Evolutionary conservation across 1,284 basidiomycete genomes (phyloP), one percentile per base, ranked within the genome.

Genomic region (Austroboletus rostrupii): DNA sequence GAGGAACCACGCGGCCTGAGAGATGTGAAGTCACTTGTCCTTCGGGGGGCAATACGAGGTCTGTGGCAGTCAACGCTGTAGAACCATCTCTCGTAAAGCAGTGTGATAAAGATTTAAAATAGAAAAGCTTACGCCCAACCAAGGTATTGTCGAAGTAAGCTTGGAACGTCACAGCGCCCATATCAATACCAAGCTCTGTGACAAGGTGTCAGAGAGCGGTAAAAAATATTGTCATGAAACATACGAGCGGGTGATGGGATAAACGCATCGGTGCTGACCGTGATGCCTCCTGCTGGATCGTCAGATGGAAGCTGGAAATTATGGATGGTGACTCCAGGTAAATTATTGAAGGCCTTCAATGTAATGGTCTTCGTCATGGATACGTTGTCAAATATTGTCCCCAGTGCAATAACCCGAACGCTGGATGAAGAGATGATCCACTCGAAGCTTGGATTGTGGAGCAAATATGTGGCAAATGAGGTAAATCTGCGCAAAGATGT

Each of bases 341-440:
- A 68, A 45, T 73, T 74, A 55, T 87, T 83, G 70, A 90, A 90
- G 4, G 85, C 87, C 62, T 80, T 81, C 70, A 91, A 78, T 10
- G 80, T 70, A 46, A 90, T 67, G 8, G 73, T 72, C 70, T 90
- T 90, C 43, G 72, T 75, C 47, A 90, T 72, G 0, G 74, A 72
- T 26, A 90, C 79, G 45, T 80, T 75, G 55, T 84, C 80, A 58
- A 90, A 90, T 56, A 81, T 77, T 29, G 84, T 87, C 13, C 82
- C 81, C 1, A 90, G 73, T 5, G 88, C 84, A 3, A 74, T 78
- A 13, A 91, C 70, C 32, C 80, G 77, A 43, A 90, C 74, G 33
- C 72, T 78, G 35, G 75, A 56, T 0, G 85, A 85, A 16, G 80
- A 81, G 43, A 91, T 82, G 3, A 76, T 83, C 87, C 88, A 90